Evolutionary conservation across 73 alveolate genomes (phyloP), one percentile per base, ranked within the genome.

Genomic region (Tetrahymena borealis): DNA sequence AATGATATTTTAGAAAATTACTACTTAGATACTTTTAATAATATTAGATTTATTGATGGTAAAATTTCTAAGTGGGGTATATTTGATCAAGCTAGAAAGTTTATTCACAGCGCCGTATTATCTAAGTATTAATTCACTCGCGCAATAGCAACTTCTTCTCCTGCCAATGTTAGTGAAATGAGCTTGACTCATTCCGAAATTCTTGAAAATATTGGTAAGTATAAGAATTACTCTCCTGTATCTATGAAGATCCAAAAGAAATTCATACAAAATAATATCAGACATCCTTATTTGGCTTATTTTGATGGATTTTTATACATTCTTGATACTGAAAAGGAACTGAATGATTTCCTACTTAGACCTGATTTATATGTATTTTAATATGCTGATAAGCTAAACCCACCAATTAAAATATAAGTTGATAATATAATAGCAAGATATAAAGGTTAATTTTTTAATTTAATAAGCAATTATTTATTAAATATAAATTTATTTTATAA

Each of bases 51-150:
- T 39, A 31, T 92, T 11, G 95, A 78, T 91, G 95, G 92, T 18
- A 77, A 92, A 38, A 79, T 79, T 28, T 79, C 93, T 0, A 92
- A 90, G 13, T 92, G 95, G 95, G 95, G 95, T 38, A 78, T 92
- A 39, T 38, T 92, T 33, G 78, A 90, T 39, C 78, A 79, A 39
- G 90, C 93, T 18, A 37, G 38, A 38, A 38, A 38, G 40, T 79
- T 15, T 39, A 40, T 92, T 8, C 90, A 92, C n/a, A 90, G 91
- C 28, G 35, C 60, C 32, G 10, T 92, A 24, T 32, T 79, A 28
- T 78, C 95, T 92, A 90, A 92, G 43, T 91, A 91, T 32, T 15
- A 43, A 35, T 39, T 92, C 16, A 92, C 95, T 12, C 78, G 93
- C 78, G 93, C 95, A 78, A 7, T 92, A 12, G 91, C 79, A 16